phyloP scores from a whole-genome alignment of 257 asterid genomes.

The Gynochthodes officinalis region DNA sequence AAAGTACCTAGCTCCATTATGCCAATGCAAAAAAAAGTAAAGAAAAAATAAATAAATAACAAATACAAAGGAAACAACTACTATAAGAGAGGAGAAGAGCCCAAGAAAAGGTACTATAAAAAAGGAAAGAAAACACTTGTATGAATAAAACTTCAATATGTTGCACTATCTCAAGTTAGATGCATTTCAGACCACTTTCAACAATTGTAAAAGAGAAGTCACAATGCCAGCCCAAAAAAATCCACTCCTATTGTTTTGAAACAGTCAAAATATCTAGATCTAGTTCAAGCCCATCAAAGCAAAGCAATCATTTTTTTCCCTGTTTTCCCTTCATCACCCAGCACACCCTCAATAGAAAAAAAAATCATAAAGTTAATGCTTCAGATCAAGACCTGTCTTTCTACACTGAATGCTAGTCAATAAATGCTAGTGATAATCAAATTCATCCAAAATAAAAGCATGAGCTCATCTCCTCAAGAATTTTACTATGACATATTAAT shows the following conservation, averaged over 20 bases:
- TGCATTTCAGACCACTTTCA: background rate
- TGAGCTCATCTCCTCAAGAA: background rate
- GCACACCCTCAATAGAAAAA: background rate
- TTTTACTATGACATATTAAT: background rate
- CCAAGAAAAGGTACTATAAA: background rate
- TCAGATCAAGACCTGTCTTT: background rate
- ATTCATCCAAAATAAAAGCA: background rate
- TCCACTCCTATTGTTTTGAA: background rate
- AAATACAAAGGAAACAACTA: conserved; percentile 13
- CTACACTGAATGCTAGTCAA: background rate
- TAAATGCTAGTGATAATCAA: background rate
- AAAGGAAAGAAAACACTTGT: background rate
- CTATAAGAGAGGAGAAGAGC: background rate
- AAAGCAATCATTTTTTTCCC: background rate
- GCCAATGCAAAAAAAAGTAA: conserved; percentile 32
- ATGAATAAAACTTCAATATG: background rate
- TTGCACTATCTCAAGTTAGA: background rate
- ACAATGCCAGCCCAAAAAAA: background rate
- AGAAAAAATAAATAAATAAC: conserved; percentile 27
- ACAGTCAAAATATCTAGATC: too few species aligned
- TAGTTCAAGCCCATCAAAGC: background rate
- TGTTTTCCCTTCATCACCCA: background rate
- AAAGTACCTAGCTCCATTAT: conserved; percentile 71
- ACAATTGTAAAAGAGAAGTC: background rate
- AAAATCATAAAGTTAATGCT: background rate